These are phyloP conservation scores for Bipolaris sorokiniana DNA, from an alignment of 2,329 filamentous ascomycete genomes.

Conservation along the genomic window DNA sequence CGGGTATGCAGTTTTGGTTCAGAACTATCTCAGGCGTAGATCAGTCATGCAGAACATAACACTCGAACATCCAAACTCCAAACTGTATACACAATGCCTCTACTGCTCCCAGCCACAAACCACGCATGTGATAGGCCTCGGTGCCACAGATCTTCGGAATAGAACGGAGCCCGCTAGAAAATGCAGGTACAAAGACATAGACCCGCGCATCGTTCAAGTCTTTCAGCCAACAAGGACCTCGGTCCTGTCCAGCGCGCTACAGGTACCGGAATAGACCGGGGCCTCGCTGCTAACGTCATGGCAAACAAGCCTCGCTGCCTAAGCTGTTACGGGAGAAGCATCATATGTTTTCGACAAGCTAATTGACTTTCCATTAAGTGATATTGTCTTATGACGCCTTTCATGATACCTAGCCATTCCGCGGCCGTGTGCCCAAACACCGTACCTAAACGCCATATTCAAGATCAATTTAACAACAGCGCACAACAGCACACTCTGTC, in stretches of 20 bases:
- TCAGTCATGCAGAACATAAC: not conserved
- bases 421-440: conserved; percentile 43
- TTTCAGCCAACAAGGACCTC: conserved; percentile 5
- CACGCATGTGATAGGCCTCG: conserved; percentile 1
- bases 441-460: conserved; percentile 30
- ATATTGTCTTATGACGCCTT: conserved; percentile 37
- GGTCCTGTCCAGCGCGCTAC: conserved; percentile 2
- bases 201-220: conserved; percentile 2
- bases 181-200: conserved; percentile 14
- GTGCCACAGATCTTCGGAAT: conserved; percentile 8
- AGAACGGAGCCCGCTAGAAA: conserved; percentile 7
- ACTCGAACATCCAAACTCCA: not conserved
- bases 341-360: conserved; percentile 5
- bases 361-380: conserved; percentile 11
- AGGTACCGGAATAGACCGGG: conserved; percentile 14
- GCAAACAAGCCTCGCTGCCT: not conserved
- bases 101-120: not conserved
- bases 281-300: conserved; percentile 1
- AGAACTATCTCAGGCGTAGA: not conserved
- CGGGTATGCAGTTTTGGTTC: not conserved
- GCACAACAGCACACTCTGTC: not conserved
- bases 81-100: not conserved
- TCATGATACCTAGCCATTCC: conserved; percentile 32
- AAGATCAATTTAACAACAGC: conserved; percentile 9
- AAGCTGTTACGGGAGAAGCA: not conserved